Evolutionary conservation across 2,329 filamentous ascomycete genomes (phyloP).

Genomic region (Bipolaris cookei): DNA sequence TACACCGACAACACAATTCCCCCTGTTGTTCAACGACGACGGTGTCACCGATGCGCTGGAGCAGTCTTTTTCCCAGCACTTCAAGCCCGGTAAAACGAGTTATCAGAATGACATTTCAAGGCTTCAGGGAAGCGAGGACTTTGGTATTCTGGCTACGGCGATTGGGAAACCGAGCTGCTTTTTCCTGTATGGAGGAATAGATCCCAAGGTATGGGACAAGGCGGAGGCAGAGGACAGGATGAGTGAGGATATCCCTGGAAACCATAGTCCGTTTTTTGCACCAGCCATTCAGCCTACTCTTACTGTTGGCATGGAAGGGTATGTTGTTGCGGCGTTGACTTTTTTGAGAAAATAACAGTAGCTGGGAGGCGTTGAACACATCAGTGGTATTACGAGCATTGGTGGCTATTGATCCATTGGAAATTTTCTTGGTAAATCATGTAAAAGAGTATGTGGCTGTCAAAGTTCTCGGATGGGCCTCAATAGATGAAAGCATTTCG

Average conservation of each 20-base stretch:
- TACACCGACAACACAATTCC: conserved; percentile 50
- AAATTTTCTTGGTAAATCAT: too few relatives aligned
- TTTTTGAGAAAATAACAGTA: conserved; percentile 43
- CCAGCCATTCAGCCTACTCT: conserved; percentile 66
- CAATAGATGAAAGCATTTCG: too few relatives aligned
- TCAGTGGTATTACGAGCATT: too few relatives aligned
- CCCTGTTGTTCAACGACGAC: conserved; percentile 61
- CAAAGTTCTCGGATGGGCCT: too few relatives aligned
- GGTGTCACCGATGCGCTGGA: conserved; percentile 52
- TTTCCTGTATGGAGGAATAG: conserved; percentile 63
- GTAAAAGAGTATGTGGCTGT: too few relatives aligned
- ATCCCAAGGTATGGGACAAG: conserved; percentile 58
- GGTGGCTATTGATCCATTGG: too few relatives aligned
- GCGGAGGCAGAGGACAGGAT: conserved; percentile 54
- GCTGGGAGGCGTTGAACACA: not conserved
- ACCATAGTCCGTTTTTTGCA: conserved; percentile 66
- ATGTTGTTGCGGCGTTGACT: conserved; percentile 59
- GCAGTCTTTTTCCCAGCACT: conserved; percentile 55
- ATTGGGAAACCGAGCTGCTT: conserved; percentile 60
- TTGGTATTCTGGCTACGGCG: conserved; percentile 60
- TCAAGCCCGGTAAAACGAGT: conserved; percentile 39
- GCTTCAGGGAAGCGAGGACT: conserved; percentile 63
- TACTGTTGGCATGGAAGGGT: conserved; percentile 57
- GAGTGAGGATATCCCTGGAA: conserved; percentile 60
- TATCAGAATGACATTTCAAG: conserved; percentile 52